A percentile compares a stretch with the other conserved stretches of the same genome.
Conservation (phyloP, 1,139 yeast genomes). For the Petasospora rhodanensis region DNA sequence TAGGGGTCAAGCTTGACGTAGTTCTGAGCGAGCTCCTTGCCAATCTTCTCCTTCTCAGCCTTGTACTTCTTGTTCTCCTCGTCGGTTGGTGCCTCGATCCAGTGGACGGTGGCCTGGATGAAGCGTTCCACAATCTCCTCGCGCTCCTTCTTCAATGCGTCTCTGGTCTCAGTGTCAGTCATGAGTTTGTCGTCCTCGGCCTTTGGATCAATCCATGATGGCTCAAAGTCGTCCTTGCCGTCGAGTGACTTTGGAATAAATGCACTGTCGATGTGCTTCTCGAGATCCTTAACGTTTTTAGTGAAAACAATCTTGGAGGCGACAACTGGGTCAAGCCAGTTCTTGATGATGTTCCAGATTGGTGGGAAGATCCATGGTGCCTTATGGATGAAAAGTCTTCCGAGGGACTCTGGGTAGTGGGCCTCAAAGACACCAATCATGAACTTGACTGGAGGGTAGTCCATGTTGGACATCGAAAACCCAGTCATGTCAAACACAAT, state of each 20-base stretch:
- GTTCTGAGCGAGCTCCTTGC: constrained; percentile 47
- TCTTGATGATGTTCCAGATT: constrained; percentile 79
- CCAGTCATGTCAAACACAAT: constrained; percentile 73
- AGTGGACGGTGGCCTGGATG: constrained; percentile 54
- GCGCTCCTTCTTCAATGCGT: constrained; percentile 43
- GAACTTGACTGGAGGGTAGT: constrained; percentile 75
- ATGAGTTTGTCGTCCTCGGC: constrained; percentile 41
- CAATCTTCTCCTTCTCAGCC: constrained; percentile 44
- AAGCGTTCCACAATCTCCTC: constrained; percentile 42
- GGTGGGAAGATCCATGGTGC: constrained; percentile 91
- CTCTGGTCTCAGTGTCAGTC: constrained; percentile 40
- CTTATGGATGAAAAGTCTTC: constrained; percentile 69
- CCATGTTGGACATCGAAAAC: constrained; percentile 78
- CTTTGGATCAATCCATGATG: constrained; percentile 53
- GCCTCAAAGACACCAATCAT: constrained; percentile 77
- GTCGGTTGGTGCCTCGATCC: constrained; percentile 55
- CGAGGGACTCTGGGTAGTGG: constrained; percentile 83
- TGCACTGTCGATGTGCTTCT: constrained; percentile 46
- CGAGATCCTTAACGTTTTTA: constrained; percentile 52
- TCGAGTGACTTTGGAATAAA: constrained; percentile 62
- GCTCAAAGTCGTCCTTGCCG: constrained; percentile 55
- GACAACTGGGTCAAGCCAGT: constrained; percentile 87
- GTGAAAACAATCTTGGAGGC: constrained; percentile 79
- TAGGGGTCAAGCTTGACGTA: constrained; percentile 68
- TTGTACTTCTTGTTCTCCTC: constrained; percentile 29